Evolutionary conservation across 31 red algal species (phyloP).

Genomic region (Odonthalia washingtoniensis): DNA sequence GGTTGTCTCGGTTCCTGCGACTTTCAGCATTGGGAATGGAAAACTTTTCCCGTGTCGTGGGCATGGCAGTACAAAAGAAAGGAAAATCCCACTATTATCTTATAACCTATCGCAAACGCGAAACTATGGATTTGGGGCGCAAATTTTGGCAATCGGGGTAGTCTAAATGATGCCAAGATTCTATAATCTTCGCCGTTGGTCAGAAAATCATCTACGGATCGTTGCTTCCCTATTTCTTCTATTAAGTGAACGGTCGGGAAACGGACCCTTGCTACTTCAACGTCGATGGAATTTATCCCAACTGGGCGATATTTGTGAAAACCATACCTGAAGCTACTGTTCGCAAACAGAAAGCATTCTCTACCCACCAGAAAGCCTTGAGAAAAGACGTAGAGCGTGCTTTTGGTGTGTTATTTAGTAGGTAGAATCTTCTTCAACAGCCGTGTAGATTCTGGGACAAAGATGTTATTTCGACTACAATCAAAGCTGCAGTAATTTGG

Average conservation of each 20-base stretch:
- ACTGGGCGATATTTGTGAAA: conserved; percentile 31
- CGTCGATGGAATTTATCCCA: no score
- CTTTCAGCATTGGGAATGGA: background rate
- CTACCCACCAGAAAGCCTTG: background rate
- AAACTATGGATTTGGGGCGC: conserved; percentile 47
- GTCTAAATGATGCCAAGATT: conserved; percentile 40
- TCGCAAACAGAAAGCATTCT: background rate
- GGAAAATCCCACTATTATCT: background rate
- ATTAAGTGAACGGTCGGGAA: background rate
- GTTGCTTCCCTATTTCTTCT: background rate
- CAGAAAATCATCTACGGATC: conserved; percentile 23
- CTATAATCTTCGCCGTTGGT: conserved; percentile 3
- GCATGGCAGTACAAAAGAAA: background rate
- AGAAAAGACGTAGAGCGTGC: conserved; percentile 40
- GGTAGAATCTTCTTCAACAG: no score
- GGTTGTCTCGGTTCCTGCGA: conserved; percentile 1
- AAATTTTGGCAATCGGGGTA: conserved; percentile 22
- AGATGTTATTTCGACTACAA: no score
- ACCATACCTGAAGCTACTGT: background rate
- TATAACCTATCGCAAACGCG: conserved; percentile 33
- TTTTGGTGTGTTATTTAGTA: conserved; percentile 12
- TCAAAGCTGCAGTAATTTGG: no score
- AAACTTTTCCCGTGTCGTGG: conserved; percentile 3
- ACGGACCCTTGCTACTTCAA: no score
- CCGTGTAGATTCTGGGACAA: no score